Evolutionary conservation across 2,329 filamentous ascomycete genomes (phyloP).

Genomic region (Alternaria metachromatica): DNA sequence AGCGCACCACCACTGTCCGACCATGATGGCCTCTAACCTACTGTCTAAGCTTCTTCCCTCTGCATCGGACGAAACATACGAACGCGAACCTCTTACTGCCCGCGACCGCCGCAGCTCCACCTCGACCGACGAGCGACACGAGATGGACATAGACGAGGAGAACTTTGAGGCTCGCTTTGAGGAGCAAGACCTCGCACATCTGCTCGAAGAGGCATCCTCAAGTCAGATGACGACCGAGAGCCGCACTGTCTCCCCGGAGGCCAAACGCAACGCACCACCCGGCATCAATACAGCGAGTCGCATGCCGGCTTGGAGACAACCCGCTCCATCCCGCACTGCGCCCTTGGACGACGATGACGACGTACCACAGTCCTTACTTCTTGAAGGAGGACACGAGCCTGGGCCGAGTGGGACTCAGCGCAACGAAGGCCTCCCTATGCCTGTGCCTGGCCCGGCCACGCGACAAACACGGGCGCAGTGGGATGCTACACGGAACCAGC

Average conservation of each 20-base stretch:
- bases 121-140: slow-evolving; percentile 52
- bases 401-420: slow-evolving; percentile 25
- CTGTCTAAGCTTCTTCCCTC: slow-evolving; percentile 61
- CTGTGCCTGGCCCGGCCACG: slow-evolving; percentile 54
- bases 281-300: slow-evolving; percentile 39
- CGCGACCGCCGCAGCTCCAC: slow-evolving; percentile 30
- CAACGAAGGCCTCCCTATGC: slow-evolving; percentile 47
- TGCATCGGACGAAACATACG: slow-evolving; percentile 55
- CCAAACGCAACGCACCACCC: slow-evolving; percentile 35
- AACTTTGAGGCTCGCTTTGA: slow-evolving; percentile 59
- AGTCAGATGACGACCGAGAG: slow-evolving; percentile 57
- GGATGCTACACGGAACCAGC: slow-evolving; percentile 56
- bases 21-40: slow-evolving; percentile 61
- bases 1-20: slow-evolving; percentile 18
- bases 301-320: slow-evolving; percentile 48
- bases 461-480: slow-evolving; percentile 56
- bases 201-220: slow-evolving; percentile 59
- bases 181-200: slow-evolving; percentile 63
- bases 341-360: slow-evolving; percentile 57
- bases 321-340: slow-evolving; percentile 23
- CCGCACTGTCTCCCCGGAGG: slow-evolving; percentile 44
- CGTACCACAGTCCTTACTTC: slow-evolving; percentile 67
- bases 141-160: slow-evolving; percentile 58
- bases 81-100: slow-evolving; percentile 46
- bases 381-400: slow-evolving; percentile 59